phyloP scores from a whole-genome alignment of 805 yeast genomes.

The Saccharomycopsis vini region DNA sequence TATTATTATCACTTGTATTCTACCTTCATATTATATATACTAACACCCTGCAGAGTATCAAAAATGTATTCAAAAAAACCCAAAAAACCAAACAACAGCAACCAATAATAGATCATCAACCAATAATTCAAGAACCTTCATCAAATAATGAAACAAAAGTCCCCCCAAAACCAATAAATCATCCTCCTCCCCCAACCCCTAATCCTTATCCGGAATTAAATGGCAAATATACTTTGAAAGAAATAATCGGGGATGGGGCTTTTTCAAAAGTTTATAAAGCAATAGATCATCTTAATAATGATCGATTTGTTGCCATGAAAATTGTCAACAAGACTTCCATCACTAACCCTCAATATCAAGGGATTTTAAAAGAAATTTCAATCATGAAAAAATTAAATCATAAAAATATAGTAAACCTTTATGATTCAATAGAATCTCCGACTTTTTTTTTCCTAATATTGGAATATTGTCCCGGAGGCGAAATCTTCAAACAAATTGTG shows the following conservation, averaged over 20 bases:
- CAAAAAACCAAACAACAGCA: too few relatives aligned
- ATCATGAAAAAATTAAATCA: constrained; percentile 62
- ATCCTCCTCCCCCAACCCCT: too few relatives aligned
- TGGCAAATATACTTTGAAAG: constrained; percentile 26
- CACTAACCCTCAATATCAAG: constrained; percentile 41
- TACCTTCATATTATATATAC: too few relatives aligned
- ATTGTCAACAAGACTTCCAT: constrained; percentile 56
- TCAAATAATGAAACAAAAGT: not conserved
- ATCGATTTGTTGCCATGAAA: constrained; percentile 56
- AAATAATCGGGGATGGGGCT: constrained; percentile 74
- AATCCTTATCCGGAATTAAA: constrained; percentile 24
- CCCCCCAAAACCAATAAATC: too few relatives aligned
- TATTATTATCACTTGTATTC: too few relatives aligned
- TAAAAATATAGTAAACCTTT: constrained; percentile 48
- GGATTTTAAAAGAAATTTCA: constrained; percentile 61
- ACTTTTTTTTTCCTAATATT: constrained; percentile 52
- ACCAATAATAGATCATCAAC: too few relatives aligned
- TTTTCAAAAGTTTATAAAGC: constrained; percentile 82
- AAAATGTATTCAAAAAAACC: too few relatives aligned
- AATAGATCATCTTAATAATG: constrained; percentile 32
- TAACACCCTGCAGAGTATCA: too few relatives aligned
- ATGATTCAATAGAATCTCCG: constrained; percentile 42
- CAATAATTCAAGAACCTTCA: too few relatives aligned
- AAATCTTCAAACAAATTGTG: constrained; percentile 70
- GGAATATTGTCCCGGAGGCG: constrained; percentile 72